These are phyloP conservation scores for Globisporangium splendens DNA, from an alignment of 352 stramenopile species.

Conservation along the genomic window DNA sequence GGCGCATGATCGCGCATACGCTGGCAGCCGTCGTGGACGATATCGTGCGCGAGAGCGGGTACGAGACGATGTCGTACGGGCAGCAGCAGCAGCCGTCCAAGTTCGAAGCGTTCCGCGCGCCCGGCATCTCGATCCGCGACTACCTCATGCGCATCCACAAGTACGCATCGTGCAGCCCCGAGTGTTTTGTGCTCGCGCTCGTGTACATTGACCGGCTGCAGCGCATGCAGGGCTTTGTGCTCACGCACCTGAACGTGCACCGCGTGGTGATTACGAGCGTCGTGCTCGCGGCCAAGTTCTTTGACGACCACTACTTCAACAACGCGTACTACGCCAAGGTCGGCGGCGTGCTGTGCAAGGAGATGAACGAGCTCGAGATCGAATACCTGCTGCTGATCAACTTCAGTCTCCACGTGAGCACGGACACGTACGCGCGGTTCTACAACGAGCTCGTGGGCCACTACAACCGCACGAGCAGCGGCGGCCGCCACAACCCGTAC, in stretches of 20 bases:
- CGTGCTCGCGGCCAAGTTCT: conserved; percentile 98
- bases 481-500: conserved; percentile 17
- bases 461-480: conserved; percentile 67
- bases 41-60: conserved; percentile 70
- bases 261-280: conserved; percentile 97
- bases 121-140: conserved; percentile 79
- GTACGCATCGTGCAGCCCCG: conserved; percentile 97
- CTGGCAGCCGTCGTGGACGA: conserved; percentile 74
- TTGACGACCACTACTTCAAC: conserved; percentile 99
- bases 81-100: conserved; percentile 52
- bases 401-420: conserved; percentile 96
- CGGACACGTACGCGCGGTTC: conserved; percentile 89
- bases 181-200: conserved; percentile 98
- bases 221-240: conserved; percentile 93
- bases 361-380: conserved; percentile 98
- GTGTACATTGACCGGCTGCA: conserved; percentile 99
- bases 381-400: conserved; percentile 98
- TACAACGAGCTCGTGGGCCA: conserved; percentile 88
- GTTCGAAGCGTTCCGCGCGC: conserved; percentile 82
- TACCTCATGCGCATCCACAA: conserved; percentile 94
- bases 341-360: conserved; percentile 86
- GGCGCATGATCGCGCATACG: conserved; percentile 74
- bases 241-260: conserved; percentile 98
- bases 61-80: conserved; percentile 43
- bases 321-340: conserved; percentile 99